Evolutionary conservation across 2,329 filamentous ascomycete species (phyloP), one percentile per base, ranked within the genome.

Genomic region (Verticillium isaacii): DNA sequence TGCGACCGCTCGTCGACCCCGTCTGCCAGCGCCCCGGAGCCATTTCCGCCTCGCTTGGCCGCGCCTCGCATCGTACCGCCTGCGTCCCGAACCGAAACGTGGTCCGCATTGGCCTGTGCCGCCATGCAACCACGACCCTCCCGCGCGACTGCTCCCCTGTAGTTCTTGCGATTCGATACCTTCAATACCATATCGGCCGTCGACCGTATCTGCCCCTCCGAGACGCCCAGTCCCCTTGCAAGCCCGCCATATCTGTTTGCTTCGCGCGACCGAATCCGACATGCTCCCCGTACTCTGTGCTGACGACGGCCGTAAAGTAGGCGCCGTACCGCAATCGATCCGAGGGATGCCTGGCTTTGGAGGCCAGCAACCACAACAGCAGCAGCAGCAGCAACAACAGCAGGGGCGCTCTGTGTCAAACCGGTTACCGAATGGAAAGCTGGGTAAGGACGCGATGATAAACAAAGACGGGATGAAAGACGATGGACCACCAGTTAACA

Each of bases 351-450:
- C 85, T 68, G 83, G 82, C 65, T 89, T 87, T 72, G 81, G 80
- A 66, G 78, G 78, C 68, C 85, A 86, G 68, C 85, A 85, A 73
- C 84, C 85, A 73, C 80, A 80, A 62, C 85, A 86, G 65, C 77
- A 77, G 65, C 70, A 68, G 15, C 68, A 68, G 56, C 65, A 62
- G 58, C 65, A 66, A 37, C 63, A 64, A 69, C 81, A 80, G 66
- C 72, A 79, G 66, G 82, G 78, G 61, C 81, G 86, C 71, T 77
- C 78, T 65, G 82, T 82, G 52, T 80, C 85, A 60, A 84, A 74
- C 72, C 82, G 86, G 70, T 78, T 89, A 81, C 85, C 85, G 62
- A 87, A 86, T 68, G 85, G 85, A 61, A 89, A 89, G 74, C 75
- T 88, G 80, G 83, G 86, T 89, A 81, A 73, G 65, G 59, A 50